Evolutionary conservation across 2,329 filamentous ascomycete species (phyloP).

Genomic region (Knufia fluminis): DNA sequence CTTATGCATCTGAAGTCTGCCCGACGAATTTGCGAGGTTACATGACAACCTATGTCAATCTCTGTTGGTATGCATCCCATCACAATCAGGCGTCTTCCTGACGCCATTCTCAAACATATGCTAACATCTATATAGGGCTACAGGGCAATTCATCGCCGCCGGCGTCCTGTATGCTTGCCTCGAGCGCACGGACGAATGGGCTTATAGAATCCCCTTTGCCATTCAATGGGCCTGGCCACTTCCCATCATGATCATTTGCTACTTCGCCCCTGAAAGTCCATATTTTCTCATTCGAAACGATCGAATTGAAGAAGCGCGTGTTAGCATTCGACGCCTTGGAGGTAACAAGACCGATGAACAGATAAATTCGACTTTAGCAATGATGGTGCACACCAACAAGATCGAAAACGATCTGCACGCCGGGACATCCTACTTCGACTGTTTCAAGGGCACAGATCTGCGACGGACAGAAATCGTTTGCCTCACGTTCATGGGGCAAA

Average conservation of each 20-base stretch:
- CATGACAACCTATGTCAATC: slow-evolving; percentile 39
- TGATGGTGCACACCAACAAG: slow-evolving; percentile 86
- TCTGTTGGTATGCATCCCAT: slow-evolving; percentile 32
- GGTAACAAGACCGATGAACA: slow-evolving; percentile 59
- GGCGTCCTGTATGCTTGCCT: slow-evolving; percentile 44
- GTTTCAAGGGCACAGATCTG: slow-evolving; percentile 71
- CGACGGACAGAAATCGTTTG: slow-evolving; percentile 67
- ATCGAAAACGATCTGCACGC: slow-evolving; percentile 64
- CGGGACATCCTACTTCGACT: slow-evolving; percentile 69
- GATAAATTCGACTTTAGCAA: slow-evolving; percentile 73
- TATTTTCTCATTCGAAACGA: slow-evolving; percentile 44
- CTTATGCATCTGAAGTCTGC: slow-evolving; percentile 39
- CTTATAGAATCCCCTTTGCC: slow-evolving; percentile 44
- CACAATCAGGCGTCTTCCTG: no score
- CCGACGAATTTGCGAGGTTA: slow-evolving; percentile 38
- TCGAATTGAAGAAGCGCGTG: slow-evolving; percentile 39
- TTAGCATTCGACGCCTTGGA: slow-evolving; percentile 34
- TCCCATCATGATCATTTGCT: slow-evolving; percentile 39
- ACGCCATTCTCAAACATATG: no score
- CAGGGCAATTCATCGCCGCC: slow-evolving; percentile 44
- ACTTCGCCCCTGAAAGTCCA: slow-evolving; percentile 42
- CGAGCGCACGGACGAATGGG: slow-evolving; percentile 39
- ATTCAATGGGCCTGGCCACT: slow-evolving; percentile 47
- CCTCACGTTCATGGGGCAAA: slow-evolving; percentile 57
- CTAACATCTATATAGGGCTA: slow-evolving; percentile 32